These are phyloP conservation scores for Cercospora sp. DNA, from an alignment of 2,329 filamentous ascomycete genomes.

Conservation along the genomic window DNA sequence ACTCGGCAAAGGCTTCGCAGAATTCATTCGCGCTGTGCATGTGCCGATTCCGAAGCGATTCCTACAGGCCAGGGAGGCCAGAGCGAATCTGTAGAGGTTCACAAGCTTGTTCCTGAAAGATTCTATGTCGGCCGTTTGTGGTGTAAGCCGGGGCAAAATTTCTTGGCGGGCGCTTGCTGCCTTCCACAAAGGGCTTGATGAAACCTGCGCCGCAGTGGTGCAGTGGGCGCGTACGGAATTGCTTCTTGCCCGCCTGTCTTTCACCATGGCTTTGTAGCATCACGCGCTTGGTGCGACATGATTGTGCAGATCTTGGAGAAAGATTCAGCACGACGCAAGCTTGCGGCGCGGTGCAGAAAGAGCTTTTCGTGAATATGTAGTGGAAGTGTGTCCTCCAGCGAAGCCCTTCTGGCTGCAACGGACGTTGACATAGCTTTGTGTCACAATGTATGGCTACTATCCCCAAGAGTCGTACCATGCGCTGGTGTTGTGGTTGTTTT, in stretches of 20 bases:
- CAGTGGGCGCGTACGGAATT: constrained; percentile 1
- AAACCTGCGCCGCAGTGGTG: constrained; percentile 1
- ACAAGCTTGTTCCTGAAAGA: neutral
- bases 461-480: constrained; percentile 13
- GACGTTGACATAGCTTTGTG: neutral
- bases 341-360: neutral
- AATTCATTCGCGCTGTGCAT: constrained; percentile 30
- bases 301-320: neutral
- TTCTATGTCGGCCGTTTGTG: neutral
- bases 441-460: constrained; percentile 12
- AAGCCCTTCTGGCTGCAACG: neutral
- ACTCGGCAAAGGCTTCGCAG: constrained; percentile 31
- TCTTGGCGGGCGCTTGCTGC: constrained; percentile 8
- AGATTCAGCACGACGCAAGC: neutral
- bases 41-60: constrained; percentile 31
- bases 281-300: neutral
- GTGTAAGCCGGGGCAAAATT: neutral
- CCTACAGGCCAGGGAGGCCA: constrained; percentile 14
- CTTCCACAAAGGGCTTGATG: neutral
- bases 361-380: neutral
- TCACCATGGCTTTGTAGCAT: constrained; percentile 2
- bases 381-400: neutral
- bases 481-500: constrained; percentile 14
- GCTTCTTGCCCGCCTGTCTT: neutral
- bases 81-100: constrained; percentile 12